Base-by-base conservation (phyloP, 768 basidiomycete genomes). In the Mycena vitilis region DNA sequence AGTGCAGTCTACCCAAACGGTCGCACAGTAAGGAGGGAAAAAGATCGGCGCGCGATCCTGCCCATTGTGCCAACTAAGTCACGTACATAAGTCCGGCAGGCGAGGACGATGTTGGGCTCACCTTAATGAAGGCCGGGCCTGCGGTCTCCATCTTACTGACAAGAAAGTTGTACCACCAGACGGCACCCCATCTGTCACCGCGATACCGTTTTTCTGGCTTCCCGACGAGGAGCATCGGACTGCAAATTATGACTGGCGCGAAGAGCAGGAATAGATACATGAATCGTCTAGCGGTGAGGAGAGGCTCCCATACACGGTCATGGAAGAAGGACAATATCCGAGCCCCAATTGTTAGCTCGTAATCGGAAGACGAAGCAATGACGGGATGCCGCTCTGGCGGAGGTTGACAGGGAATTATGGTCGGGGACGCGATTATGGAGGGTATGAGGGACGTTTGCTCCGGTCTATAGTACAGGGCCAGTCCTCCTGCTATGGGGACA, bases 71-170 rank as follows among this genome's bases (percentile, higher is more conserved):
- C 63, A 99, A 87, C 95, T 96, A 77, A 48, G 71, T 54, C 60
- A 66, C 62, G 60, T 76, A 42, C 30, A 30, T 30, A 75, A 60
- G 40, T 53, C 54, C 16, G 68, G 40, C n/a, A 63, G 15, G 69
- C 45, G 37, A 49, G 25, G 47, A 62, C n/a, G n/a, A 37, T 38
- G 49, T 25, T 74, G 53, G 11, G 13, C 68, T 56, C 38, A 93
- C 95, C 89, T 99, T 99, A 78, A 94, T 94, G 79, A 99, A 99
- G 0, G 96, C 97, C 18, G 98, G 98, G 1, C 98, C 98, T 11
- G 97, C 97, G 7, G 89, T 83, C 80, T 96, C 91, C 98, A 99
- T 99, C 78, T 91, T 91, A 51, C 80, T 81, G 9, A 95, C 95
- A 18, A 99, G 82, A 59, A 95, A 86, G n/a, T 85, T 87, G 76